A percentile compares a stretch with the other conserved stretches of the same genome.
These are phyloP conservation scores for Planoprotostelium fungivorum DNA, from an alignment of 78 protist genomes.

Conservation along the genomic window DNA sequence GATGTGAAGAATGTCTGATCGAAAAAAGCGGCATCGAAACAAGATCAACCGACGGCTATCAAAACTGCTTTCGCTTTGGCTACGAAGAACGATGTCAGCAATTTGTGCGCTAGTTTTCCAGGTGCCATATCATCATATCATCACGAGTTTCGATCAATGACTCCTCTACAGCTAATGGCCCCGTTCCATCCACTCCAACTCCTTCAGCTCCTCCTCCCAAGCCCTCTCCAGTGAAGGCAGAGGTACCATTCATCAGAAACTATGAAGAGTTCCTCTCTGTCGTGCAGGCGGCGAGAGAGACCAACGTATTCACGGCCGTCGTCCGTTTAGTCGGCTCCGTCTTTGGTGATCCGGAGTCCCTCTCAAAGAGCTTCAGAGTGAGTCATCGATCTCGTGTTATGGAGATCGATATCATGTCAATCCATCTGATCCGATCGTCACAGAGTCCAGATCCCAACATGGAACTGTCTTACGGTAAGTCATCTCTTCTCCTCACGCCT, in stretches of 20 bases:
- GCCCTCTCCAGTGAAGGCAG: not conserved
- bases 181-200: not conserved
- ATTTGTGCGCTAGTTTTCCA: constrained; percentile 12
- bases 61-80: not conserved
- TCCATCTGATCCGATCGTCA: not conserved
- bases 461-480: not conserved
- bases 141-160: not conserved
- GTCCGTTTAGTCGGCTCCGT: not conserved
- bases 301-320: not conserved
- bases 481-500: no score
- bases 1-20: not conserved
- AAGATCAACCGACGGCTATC: not conserved
- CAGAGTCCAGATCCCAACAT: not conserved
- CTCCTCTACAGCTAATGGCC: not conserved
- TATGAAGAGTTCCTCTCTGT: not conserved
- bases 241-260: not conserved
- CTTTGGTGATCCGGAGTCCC: not conserved
- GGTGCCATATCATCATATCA: not conserved
- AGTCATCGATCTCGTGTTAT: not conserved
- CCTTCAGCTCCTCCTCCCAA: no score
- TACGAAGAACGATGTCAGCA: not conserved
- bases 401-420: not conserved
- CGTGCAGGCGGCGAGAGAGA: not conserved
- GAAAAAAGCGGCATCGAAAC: not conserved
- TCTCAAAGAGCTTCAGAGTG: not conserved